Base-by-base conservation (phyloP, 257 asterid genomes). In the Plantago major region DNA sequence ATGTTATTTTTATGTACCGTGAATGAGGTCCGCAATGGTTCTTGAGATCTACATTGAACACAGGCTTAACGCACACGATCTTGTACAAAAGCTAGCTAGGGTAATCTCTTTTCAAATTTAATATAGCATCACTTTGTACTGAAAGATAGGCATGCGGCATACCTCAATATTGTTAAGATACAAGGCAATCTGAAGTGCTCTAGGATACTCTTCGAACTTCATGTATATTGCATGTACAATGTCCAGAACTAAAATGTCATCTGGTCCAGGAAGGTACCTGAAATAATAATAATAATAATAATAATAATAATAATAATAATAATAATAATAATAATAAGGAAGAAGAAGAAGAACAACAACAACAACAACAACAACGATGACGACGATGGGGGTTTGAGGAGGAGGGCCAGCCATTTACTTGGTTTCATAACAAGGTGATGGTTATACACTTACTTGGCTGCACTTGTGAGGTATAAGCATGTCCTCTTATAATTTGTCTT, bases 241-340 rank as follows among this genome's bases (percentile, higher is more conserved):
- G 63, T 87, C 99, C 69, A 89, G 73, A 69, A 87, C 96, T 67
- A 77, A 60, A 65, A 66, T 76, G 77, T 89, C 99, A 46, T 93
- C 99, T 12, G 96, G 99, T 48, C 88, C 95, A 44, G 95, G 90
- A 68, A 93, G 94, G 85, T 89, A 93, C 47, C 97, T 92, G 86
- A 58, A 22, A 22, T 22, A 22, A 22, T n/a, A 22, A 22, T 22
- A 22, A 22, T 22, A 22, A 22, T 22, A 22, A 22, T 22, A 22
- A 22, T 22, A 22, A 22, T 22, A 22, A 22, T 22, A 22, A 22
- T 22, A 22, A 2, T 22, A 2, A 22, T 22, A n/a, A n/a, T n/a
- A n/a, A n/a, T n/a, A n/a, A n/a, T n/a, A n/a, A n/a, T n/a, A n/a
- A n/a, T n/a, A n/a, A n/a, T n/a, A n/a, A n/a, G n/a, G n/a, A n/a